phyloP scores from a whole-genome alignment of 176 grass and related monocot species.

The Saccharum officinarum region DNA sequence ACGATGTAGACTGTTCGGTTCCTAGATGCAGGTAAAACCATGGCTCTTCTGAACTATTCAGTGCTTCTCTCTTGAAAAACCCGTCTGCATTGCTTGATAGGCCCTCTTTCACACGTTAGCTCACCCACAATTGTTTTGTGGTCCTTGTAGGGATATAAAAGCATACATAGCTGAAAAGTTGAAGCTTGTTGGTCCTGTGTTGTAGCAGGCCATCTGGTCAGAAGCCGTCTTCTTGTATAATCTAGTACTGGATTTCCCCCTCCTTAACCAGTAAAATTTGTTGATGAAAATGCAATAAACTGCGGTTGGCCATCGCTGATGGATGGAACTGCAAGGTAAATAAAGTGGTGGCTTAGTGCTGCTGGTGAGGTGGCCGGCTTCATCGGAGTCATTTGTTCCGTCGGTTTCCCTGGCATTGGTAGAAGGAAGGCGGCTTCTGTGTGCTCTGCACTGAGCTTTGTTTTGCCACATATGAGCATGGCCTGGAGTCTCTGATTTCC shows the following conservation, averaged over 20 bases:
- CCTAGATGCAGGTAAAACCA: conserved; percentile 59
- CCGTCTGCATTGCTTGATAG: background rate
- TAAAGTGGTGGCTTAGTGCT: conserved; percentile 21
- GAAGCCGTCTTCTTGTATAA: conserved; percentile 26
- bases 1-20: conserved; percentile 14
- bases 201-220: conserved; percentile 8
- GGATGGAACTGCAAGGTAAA: conserved; percentile 35
- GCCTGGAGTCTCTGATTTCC: background rate
- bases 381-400: conserved; percentile 8
- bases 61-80: background rate
- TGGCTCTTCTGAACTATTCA: conserved; percentile 2
- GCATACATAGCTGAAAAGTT: conserved; percentile 15
- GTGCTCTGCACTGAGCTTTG: background rate
- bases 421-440: background rate
- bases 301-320: background rate
- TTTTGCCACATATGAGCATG: background rate
- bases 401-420: conserved; percentile 23
- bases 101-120: background rate
- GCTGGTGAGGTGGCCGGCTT: background rate
- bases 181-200: background rate
- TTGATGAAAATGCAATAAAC: conserved; percentile 43
- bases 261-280: conserved; percentile 34
- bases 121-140: conserved; percentile 1
- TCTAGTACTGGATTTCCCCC: background rate
- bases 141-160: conserved; percentile 47